Conservation (phyloP, 495 filamentous ascomycete genomes). For the Entonaema liquescens region DNA sequence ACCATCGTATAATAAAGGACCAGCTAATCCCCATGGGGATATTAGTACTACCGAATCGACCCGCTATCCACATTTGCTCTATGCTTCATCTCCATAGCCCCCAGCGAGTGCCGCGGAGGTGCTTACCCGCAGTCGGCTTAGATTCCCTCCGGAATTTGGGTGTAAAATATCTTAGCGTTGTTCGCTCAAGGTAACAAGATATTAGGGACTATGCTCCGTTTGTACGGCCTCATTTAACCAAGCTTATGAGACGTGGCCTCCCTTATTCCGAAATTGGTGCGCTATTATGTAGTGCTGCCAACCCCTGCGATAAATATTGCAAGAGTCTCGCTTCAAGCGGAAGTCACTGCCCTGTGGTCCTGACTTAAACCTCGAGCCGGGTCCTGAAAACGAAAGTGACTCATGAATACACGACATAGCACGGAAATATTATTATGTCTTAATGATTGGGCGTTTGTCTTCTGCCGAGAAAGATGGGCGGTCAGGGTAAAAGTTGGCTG, state of each 20-base stretch:
- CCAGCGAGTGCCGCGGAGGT: not conserved
- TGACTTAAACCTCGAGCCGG: not conserved
- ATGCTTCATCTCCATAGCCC: slow-evolving; percentile 3
- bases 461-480: not conserved
- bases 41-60: slow-evolving; percentile 13
- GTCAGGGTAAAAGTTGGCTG: not conserved
- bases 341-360: not conserved
- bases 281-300: not conserved
- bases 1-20: not conserved
- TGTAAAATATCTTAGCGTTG: not conserved
- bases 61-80: slow-evolving; percentile 2
- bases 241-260: not conserved
- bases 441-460: not conserved
- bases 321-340: not conserved
- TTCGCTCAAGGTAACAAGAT: not conserved
- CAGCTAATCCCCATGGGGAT: slow-evolving; percentile 12
- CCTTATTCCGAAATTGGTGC: not conserved
- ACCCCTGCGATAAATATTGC: not conserved
- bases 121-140: not conserved
- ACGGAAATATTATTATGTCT: not conserved
- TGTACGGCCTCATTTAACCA: not conserved
- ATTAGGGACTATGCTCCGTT: not conserved
- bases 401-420: not conserved
- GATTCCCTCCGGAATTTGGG: not conserved
- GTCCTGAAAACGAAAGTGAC: not conserved